phyloP scores from a whole-genome alignment of 257 asterid genomes.

The Ilex asprella region DNA sequence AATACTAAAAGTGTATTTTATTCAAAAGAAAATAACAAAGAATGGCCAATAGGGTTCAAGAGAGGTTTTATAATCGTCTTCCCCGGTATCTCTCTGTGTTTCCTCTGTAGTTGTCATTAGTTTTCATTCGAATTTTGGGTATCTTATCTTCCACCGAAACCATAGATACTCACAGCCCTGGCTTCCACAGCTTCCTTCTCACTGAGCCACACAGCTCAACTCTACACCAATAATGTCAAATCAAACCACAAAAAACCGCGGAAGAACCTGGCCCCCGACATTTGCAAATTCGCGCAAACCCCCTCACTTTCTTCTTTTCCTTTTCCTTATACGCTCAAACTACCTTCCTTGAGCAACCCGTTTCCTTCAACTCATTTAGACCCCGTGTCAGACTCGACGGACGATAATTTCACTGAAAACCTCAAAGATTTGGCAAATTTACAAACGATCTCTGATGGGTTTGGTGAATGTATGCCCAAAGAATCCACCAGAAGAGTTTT shows the following conservation, averaged over 20 bases:
- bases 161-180: conserved; percentile 27
- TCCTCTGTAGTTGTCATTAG: not conserved
- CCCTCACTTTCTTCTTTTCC: conserved; percentile 31
- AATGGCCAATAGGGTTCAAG: conserved; percentile 22
- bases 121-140: too few relatives aligned
- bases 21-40: too few relatives aligned
- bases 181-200: conserved; percentile 63
- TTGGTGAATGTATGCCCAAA: conserved; percentile 17
- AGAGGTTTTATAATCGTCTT: conserved; percentile 27
- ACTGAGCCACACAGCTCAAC: conserved; percentile 54
- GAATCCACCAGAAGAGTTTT: conserved; percentile 43
- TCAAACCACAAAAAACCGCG: conserved; percentile 16
- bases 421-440: conserved; percentile 31
- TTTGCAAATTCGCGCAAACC: conserved; percentile 27
- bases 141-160: not conserved
- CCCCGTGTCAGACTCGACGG: conserved; percentile 51
- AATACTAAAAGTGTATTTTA: too few relatives aligned
- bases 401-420: conserved; percentile 35
- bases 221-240: conserved; percentile 11
- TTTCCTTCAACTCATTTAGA: conserved; percentile 36
- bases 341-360: conserved; percentile 44
- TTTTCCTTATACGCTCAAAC: conserved; percentile 62
- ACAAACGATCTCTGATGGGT: conserved; percentile 38
- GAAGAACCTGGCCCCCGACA: conserved; percentile 27
- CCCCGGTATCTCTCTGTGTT: not conserved